These are phyloP conservation scores for Verticillium klebahnii DNA, from an alignment of 2,329 filamentous ascomycete genomes.

Conservation along the genomic window DNA sequence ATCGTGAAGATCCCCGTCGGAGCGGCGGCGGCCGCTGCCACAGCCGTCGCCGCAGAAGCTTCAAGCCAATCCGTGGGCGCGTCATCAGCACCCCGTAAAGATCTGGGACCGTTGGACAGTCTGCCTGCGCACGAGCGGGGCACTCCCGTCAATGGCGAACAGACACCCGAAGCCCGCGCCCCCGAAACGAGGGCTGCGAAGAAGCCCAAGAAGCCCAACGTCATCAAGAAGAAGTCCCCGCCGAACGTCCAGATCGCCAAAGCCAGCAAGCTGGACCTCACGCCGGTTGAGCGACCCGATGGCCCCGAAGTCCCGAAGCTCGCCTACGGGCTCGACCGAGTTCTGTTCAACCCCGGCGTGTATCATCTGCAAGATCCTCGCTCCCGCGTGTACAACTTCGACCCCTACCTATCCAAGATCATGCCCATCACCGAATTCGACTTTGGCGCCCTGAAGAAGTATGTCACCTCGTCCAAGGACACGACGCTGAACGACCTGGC, in stretches of 20 bases:
- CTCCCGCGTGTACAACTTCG: constrained; percentile 91
- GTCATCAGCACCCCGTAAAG: neutral
- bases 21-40: neutral
- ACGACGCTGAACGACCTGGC: constrained; percentile 65
- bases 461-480: constrained; percentile 90
- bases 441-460: constrained; percentile 78
- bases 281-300: constrained; percentile 26
- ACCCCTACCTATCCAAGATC: constrained; percentile 86
- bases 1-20: neutral
- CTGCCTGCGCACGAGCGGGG: neutral
- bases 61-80: neutral
- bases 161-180: neutral
- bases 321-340: constrained; percentile 73
- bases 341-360: constrained; percentile 93
- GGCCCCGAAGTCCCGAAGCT: constrained; percentile 51
- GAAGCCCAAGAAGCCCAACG: neutral
- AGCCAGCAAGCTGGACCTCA: constrained; percentile 16
- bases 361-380: constrained; percentile 87
- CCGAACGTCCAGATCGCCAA: constrained; percentile 1
- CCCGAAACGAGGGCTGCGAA: neutral
- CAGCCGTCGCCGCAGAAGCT: neutral
- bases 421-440: constrained; percentile 95
- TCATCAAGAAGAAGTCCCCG: neutral
- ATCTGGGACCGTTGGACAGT: neutral
- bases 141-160: neutral